Percentiles rank a stretch among this genome's conserved stretches.
Evolutionary conservation across 1,284 basidiomycete species (phyloP).

Genomic region (Neolentinus lepideus): DNA sequence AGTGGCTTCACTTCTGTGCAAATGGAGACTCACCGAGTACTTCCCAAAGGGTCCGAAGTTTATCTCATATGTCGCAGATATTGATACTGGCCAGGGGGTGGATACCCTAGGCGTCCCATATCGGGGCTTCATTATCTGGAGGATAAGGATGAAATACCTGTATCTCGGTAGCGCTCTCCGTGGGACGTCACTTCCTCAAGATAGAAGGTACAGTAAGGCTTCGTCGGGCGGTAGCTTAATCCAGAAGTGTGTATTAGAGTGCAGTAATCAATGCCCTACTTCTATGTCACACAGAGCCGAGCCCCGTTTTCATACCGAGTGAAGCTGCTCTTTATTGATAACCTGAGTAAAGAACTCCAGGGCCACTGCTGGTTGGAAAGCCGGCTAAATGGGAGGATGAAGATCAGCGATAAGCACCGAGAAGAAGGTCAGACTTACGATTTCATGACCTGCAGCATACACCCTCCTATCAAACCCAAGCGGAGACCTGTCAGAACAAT

Average conservation of each 20-base stretch:
- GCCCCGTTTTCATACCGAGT: conserved; percentile 34
- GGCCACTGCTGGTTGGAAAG: conserved; percentile 49
- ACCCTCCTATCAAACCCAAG: conserved; percentile 32
- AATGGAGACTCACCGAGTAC: background rate
- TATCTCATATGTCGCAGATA: background rate
- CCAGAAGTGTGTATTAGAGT: background rate
- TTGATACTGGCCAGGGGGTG: background rate
- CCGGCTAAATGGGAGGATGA: conserved; percentile 30
- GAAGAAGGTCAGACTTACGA: conserved; percentile 31
- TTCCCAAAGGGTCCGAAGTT: background rate
- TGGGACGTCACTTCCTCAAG: background rate
- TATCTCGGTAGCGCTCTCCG: background rate
- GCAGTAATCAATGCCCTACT: background rate
- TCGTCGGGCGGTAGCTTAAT: background rate
- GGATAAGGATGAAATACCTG: background rate
- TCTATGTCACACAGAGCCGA: background rate
- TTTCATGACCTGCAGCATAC: conserved; percentile 49
- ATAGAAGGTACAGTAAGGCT: background rate
- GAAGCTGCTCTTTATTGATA: conserved; percentile 40
- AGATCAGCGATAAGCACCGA: background rate
- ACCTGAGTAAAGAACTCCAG: conserved; percentile 53
- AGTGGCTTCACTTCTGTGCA: background rate
- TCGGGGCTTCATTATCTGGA: background rate
- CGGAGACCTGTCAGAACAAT: background rate
- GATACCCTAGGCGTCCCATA: background rate